A percentile compares a stretch with the other conserved stretches of the same genome.
Evolutionary conservation across 1,284 basidiomycete genomes (phyloP).

Genomic region (Psilocybe mexicana): DNA sequence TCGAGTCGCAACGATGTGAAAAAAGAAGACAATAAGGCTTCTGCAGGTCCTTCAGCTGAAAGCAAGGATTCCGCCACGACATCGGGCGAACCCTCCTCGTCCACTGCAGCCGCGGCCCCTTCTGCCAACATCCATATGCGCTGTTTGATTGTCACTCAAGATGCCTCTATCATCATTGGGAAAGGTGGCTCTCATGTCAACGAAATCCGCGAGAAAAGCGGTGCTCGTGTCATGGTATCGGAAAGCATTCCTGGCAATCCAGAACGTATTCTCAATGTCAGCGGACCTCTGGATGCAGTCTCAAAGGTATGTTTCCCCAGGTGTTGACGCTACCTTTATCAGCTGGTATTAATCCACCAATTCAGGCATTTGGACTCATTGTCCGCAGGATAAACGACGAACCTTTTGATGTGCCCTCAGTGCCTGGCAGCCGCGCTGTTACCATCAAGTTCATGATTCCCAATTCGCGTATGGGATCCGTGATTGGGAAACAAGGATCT

Average conservation of each 20-base stretch:
- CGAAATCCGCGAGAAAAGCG: conserved; percentile 97
- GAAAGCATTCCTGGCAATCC: conserved; percentile 98
- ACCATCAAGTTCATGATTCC: conserved; percentile 99
- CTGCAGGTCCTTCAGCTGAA: conserved; percentile 23
- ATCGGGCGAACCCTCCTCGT: conserved; percentile 49
- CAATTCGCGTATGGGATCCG: conserved; percentile 98
- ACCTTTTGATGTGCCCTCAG: conserved; percentile 95
- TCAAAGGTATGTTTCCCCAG: conserved; percentile 73
- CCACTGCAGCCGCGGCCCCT: conserved; percentile 44
- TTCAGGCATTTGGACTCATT: conserved; percentile 95
- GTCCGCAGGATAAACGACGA: conserved; percentile 99
- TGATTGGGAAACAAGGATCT: conserved; percentile 95
- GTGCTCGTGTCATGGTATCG: conserved; percentile 92
- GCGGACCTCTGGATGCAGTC: conserved; percentile 96
- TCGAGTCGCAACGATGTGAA: conserved; percentile 37
- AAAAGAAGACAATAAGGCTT: conserved; percentile 33
- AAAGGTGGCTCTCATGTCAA: conserved; percentile 96
- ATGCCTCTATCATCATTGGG: conserved; percentile 99
- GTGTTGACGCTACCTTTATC: conserved; percentile 10
- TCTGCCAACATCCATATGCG: conserved; percentile 89
- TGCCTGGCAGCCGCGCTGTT: conserved; percentile 96
- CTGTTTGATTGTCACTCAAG: conserved; percentile 97
- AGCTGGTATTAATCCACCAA: conserved; percentile 9
- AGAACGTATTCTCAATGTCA: conserved; percentile 96
- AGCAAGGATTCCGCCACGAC: conserved; percentile 35